A percentile compares a stretch with the other conserved stretches of the same genome.
Evolutionary conservation across 164 flowering plant species (phyloP).

Genomic region (Litsea cubeba): DNA sequence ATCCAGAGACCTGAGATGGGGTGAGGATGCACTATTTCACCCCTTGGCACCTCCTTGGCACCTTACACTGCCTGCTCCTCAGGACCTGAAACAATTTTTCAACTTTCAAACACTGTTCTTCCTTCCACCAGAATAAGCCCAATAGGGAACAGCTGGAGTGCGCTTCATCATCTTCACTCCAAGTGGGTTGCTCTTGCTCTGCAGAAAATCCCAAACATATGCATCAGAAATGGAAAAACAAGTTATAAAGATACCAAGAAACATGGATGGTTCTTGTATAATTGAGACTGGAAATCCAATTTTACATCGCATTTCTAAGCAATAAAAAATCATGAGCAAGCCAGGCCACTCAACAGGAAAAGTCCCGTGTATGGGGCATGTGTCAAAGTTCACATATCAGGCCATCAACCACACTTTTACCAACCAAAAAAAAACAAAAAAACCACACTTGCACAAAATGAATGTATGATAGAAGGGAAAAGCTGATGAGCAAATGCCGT

Average conservation of each 20-base stretch:
- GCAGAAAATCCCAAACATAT: slow-evolving; percentile 15
- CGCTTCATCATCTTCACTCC: slow-evolving; percentile 73
- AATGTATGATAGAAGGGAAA: background rate
- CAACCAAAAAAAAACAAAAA: too few relatives aligned
- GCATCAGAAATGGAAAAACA: background rate
- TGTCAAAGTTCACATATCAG: background rate
- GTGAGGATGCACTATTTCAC: background rate
- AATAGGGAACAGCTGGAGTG: slow-evolving; percentile 54
- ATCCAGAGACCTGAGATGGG: background rate
- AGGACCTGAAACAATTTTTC: background rate
- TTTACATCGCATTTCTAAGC: too few relatives aligned
- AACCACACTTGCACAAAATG: too few relatives aligned
- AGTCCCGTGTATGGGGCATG: background rate
- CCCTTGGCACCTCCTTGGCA: background rate
- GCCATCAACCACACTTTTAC: too few relatives aligned
- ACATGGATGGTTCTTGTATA: background rate
- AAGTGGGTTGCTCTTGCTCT: slow-evolving; percentile 81
- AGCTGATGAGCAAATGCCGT: too few relatives aligned
- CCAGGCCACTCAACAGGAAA: too few relatives aligned
- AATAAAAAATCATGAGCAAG: background rate
- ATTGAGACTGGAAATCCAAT: too few relatives aligned
- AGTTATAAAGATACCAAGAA: too few relatives aligned
- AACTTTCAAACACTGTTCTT: slow-evolving; percentile 27
- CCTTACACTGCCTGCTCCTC: background rate
- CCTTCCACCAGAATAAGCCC: slow-evolving; percentile 32